Base-by-base conservation (phyloP, 2,329 filamentous ascomycete genomes). In the Hortaea werneckii region DNA sequence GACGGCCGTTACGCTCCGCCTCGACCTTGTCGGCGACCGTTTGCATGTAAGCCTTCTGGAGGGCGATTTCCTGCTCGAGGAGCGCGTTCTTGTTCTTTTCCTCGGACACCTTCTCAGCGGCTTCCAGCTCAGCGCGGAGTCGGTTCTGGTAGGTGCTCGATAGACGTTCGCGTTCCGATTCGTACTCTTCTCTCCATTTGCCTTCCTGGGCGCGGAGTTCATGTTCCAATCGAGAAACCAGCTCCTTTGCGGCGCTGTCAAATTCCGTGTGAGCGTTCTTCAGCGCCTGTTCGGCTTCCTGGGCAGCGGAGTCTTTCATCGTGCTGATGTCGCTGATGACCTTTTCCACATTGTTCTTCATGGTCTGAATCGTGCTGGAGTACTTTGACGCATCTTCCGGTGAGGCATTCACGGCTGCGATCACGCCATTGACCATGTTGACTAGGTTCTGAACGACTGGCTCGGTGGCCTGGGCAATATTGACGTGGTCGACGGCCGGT, bases 401-500 rank as follows among this genome's bases (percentile, higher is more conserved):
- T 64, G 95, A 90, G 47, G 85, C 85, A 65, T 95, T 95, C 64
- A 95, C 82, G 40, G 94, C 87, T 6, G 86, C 82, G 62, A 98
- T 95, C 58, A 98, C 83, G 66, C 94, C 87, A 69, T 98, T 98
- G 58, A 98, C 77, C 70, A 95, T 90, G 70, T 87, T 90, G 49
- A 94, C 87, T 5, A 98, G 75, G 59, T 96, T 87, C 67, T 95
- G 88, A 20, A 96, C 85, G 32, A 95, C 77, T 28, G 87, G 85
- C 63, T 96, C 90, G 49, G 82, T 79, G 44, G 85, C 87, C 58
- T 87, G 78, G 44, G 79, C 75, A 26, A 94, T 77, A 43, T 77
- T 77, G 48, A 95, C 71, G 50, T 88, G 80, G 61, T 95, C 86
- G 55, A 96, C 87, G 11, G 80, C 79, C n/a, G 40, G 35, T n/a